Conservation (phyloP, 768 basidiomycete genomes). For the Boletus barrowsii region DNA sequence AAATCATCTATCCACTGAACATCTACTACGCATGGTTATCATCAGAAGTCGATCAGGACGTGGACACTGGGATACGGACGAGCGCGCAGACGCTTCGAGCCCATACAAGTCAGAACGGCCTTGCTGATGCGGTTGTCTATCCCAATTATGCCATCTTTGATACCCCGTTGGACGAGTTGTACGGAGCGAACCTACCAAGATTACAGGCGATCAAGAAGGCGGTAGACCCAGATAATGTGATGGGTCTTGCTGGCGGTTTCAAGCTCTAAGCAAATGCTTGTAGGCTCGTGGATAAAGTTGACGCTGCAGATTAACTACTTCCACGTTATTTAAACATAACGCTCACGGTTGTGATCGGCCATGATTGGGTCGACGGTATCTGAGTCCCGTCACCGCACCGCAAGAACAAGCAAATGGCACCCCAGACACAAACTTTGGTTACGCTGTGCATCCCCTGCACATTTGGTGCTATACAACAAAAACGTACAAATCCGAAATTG, state of each 20-base stretch:
- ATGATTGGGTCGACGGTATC: too few relatives aligned
- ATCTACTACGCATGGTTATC: conserved; percentile 34
- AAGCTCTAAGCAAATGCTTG: conserved; percentile 36
- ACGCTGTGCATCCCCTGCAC: too few relatives aligned
- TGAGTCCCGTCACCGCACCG: too few relatives aligned
- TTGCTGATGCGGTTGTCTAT: conserved; percentile 40
- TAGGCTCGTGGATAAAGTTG: too few relatives aligned
- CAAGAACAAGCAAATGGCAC: too few relatives aligned
- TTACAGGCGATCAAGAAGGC: conserved; percentile 40
- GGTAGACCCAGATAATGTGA: conserved; percentile 55
- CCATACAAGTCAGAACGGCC: conserved; percentile 23
- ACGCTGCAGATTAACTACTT: too few relatives aligned
- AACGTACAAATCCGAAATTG: too few relatives aligned
- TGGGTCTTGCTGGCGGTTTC: conserved; percentile 64
- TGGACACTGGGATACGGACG: conserved; percentile 37
- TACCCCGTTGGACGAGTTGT: conserved; percentile 47
- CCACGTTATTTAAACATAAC: too few relatives aligned
- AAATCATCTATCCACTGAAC: conserved; percentile 41
- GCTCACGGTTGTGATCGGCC: too few relatives aligned
- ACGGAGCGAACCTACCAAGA: conserved; percentile 39
- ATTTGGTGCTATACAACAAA: too few relatives aligned
- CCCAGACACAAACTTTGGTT: too few relatives aligned
- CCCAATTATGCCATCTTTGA: conserved; percentile 56
- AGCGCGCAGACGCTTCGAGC: conserved; percentile 38
- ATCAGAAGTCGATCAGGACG: neutral